Evolutionary conservation across 2,329 filamentous ascomycete genomes (phyloP).

Genomic region (Chaetomiaceae sp.): DNA sequence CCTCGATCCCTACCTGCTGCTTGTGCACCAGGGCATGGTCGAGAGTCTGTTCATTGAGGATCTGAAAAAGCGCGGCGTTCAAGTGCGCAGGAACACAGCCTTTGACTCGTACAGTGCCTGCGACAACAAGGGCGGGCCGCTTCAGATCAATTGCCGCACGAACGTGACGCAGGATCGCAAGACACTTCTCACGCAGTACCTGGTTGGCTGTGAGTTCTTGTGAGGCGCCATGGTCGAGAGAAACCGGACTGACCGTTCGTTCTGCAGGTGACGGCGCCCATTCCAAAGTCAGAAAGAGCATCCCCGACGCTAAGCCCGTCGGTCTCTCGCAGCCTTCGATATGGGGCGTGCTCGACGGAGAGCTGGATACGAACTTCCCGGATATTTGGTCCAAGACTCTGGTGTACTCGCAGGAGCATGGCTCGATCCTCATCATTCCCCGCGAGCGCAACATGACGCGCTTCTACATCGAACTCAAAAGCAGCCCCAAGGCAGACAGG

Average conservation of each 20-base stretch:
- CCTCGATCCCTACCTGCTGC: constrained; percentile 52
- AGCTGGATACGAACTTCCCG: constrained; percentile 67
- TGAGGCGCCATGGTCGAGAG: not conserved
- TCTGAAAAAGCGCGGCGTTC: constrained; percentile 58
- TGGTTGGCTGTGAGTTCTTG: constrained; percentile 57
- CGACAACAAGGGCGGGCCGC: constrained; percentile 38
- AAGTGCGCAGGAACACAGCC: constrained; percentile 59
- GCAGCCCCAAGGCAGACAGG: constrained; percentile 38
- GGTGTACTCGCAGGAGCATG: constrained; percentile 61
- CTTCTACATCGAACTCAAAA: constrained; percentile 55
- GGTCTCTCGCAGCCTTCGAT: constrained; percentile 50
- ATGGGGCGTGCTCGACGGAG: constrained; percentile 70
- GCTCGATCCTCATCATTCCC: constrained; percentile 69
- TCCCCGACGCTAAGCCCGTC: constrained; percentile 53
- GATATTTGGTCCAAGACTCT: constrained; percentile 72
- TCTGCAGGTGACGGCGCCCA: constrained; percentile 61
- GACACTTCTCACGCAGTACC: constrained; percentile 54
- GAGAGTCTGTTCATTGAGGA: constrained; percentile 68
- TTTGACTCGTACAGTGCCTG: constrained; percentile 56
- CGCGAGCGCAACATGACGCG: constrained; percentile 69
- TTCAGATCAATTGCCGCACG: constrained; percentile 49
- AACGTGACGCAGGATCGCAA: constrained; percentile 48
- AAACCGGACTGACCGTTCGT: constrained; percentile 3
- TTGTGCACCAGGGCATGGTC: constrained; percentile 70
- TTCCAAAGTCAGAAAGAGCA: constrained; percentile 63